Percentiles rank a stretch among this genome's conserved stretches.
These are phyloP conservation scores for Tolypocladium ophioglossoides DNA, from an alignment of 2,329 filamentous ascomycete species.

Conservation along the genomic window DNA sequence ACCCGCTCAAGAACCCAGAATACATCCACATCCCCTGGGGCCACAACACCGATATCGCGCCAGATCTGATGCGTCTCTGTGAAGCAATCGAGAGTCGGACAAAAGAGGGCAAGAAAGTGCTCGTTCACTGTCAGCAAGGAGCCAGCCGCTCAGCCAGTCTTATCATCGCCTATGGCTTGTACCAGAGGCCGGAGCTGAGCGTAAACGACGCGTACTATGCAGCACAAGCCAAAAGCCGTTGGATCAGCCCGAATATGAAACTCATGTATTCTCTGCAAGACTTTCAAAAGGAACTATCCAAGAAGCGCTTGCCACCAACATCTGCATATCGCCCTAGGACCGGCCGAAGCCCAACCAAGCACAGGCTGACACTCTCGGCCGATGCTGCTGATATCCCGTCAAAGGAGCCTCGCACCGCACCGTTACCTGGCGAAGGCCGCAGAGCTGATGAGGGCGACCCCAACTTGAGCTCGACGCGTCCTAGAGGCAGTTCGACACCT, in stretches of 20 bases:
- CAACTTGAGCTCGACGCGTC: conserved; percentile 30
- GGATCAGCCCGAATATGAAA: conserved; percentile 89
- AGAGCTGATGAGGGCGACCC: conserved; percentile 27
- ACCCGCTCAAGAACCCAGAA: conserved; percentile 48
- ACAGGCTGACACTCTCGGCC: conserved; percentile 48
- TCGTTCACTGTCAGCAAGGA: conserved; percentile 79
- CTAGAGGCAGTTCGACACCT: conserved; percentile 43
- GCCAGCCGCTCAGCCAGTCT: conserved; percentile 77
- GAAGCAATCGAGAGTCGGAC: conserved; percentile 65
- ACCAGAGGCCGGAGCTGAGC: conserved; percentile 63
- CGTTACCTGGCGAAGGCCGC: conserved; percentile 44
- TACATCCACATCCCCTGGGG: conserved; percentile 86
- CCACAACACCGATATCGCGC: conserved; percentile 77
- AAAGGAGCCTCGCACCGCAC: conserved; percentile 50
- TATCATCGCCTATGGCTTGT: conserved; percentile 78
- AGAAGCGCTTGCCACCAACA: conserved; percentile 33
- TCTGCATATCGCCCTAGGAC: conserved; percentile 38
- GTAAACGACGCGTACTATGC: conserved; percentile 78
- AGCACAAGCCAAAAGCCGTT: conserved; percentile 70
- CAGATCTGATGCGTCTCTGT: conserved; percentile 64
- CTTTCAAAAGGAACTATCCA: conserved; percentile 56
- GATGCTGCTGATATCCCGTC: conserved; percentile 42
- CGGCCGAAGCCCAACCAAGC: conserved; percentile 48
- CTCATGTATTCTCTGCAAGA: conserved; percentile 83
- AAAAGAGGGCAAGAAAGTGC: conserved; percentile 63